Conservation (phyloP, 805 yeast genomes). For the Wickerhamiella bombiphila region DNA sequence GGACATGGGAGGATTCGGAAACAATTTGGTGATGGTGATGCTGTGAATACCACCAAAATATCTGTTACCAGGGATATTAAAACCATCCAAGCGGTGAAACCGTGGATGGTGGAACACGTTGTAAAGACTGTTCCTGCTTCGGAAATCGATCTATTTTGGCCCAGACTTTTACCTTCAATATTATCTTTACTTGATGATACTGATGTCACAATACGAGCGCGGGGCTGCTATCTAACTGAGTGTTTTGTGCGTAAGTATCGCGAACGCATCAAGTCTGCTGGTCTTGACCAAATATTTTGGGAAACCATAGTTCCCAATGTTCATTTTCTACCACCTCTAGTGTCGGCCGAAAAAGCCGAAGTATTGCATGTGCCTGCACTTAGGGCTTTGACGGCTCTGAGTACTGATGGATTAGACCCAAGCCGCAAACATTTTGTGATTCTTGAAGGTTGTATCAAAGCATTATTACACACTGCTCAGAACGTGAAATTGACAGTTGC, state of each 20-base stretch:
- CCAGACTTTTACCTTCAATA: conserved; percentile 21
- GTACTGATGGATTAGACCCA: conserved; percentile 6
- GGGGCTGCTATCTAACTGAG: conserved; percentile 15
- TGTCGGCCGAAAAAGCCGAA: conserved; percentile 11
- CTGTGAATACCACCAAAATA: too few species aligned
- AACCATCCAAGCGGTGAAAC: too few species aligned
- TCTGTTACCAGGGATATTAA: too few species aligned
- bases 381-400: conserved; percentile 31
- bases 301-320: conserved; percentile 19
- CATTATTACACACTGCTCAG: conserved; percentile 16
- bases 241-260: conserved; percentile 7
- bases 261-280: conserved; percentile 11
- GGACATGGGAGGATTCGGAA: too few species aligned
- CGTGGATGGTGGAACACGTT: not conserved
- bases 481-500: conserved; percentile 14
- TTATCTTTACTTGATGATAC: conserved; percentile 21
- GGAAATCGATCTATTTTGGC: conserved; percentile 16
- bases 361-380: conserved; percentile 24
- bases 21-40: too few species aligned
- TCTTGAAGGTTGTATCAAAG: conserved; percentile 19
- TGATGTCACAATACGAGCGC: conserved; percentile 15
- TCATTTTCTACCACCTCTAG: conserved; percentile 23
- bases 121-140: not conserved
- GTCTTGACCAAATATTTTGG: conserved; percentile 21
- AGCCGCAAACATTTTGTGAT: conserved; percentile 14